Evolutionary conservation across 78 protist genomes (phyloP).

Genomic region (Anaeramoeba ignava): DNA sequence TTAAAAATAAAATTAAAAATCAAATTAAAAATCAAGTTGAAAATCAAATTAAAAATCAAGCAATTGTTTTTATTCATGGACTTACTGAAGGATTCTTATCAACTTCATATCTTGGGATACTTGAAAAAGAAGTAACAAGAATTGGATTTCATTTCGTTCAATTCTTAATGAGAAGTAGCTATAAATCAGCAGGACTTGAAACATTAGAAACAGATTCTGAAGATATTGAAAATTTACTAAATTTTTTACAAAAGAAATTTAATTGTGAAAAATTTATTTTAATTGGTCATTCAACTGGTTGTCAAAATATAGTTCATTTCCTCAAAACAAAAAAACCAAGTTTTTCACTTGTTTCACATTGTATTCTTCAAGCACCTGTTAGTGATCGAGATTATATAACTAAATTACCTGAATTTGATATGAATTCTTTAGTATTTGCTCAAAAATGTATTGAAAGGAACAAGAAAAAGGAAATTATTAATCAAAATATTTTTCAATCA

Average conservation of each 20-base stretch:
- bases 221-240: neutral
- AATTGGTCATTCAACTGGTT: neutral
- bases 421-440: neutral
- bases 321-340: neutral
- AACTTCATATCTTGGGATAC: neutral
- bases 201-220: neutral
- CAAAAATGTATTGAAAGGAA: neutral
- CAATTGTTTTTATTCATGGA: neutral
- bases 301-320: neutral
- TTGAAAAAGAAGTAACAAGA: neutral
- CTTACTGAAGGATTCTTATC: neutral
- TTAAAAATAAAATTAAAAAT: too few relatives aligned
- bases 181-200: neutral
- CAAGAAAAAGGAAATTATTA: neutral
- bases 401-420: too few relatives aligned
- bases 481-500: neutral
- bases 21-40: too few relatives aligned
- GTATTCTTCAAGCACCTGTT: neutral
- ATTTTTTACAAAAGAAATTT: neutral
- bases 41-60: too few relatives aligned
- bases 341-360: neutral
- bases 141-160: neutral
- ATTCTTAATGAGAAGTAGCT: neutral
- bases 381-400: neutral
- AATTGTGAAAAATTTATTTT: neutral